Conservation (phyloP, 2,329 filamentous ascomycete species). For the Xylaria sp. region DNA sequence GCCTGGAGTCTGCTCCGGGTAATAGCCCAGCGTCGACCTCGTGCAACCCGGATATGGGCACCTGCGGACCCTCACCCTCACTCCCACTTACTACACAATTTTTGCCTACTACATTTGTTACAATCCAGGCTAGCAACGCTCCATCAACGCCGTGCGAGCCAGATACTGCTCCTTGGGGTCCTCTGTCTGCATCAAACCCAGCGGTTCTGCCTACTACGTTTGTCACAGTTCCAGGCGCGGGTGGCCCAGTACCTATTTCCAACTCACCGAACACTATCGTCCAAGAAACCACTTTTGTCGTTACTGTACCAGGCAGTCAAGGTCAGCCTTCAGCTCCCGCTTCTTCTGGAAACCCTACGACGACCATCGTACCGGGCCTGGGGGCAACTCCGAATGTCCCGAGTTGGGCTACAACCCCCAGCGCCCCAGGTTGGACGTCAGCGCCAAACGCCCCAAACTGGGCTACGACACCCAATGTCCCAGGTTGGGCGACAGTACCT, state of each 20-base stretch:
- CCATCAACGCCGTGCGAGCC: conserved; percentile 30
- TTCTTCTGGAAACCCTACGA: conserved; percentile 1
- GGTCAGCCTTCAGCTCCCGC: conserved; percentile 16
- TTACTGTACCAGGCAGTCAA: conserved; percentile 32
- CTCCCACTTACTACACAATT: conserved; percentile 17
- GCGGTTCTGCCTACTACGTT: conserved; percentile 24
- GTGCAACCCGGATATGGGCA: background rate
- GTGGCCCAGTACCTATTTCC: conserved; percentile 13
- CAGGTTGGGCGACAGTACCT: conserved; percentile 24
- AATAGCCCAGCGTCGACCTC: conserved; percentile 15
- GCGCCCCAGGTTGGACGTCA: conserved; percentile 22
- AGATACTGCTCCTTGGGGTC: conserved; percentile 22
- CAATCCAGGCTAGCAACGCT: conserved; percentile 22
- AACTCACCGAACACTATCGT: background rate
- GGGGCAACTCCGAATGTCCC: conserved; percentile 6
- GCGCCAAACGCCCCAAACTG: conserved; percentile 9
- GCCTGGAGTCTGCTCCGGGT: conserved; percentile 22
- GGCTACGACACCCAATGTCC: conserved; percentile 4
- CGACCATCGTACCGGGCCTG: conserved; percentile 7
- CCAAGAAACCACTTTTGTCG: conserved; percentile 2
- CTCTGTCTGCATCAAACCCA: conserved; percentile 18
- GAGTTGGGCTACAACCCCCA: conserved; percentile 17
- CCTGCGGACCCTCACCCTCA: conserved; percentile 12
- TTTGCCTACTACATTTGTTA: conserved; percentile 29
- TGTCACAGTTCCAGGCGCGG: conserved; percentile 25